Evolutionary conservation across 768 basidiomycete genomes (phyloP), one percentile per base, ranked within the genome.

Genomic region (Sarcodon aspratus): DNA sequence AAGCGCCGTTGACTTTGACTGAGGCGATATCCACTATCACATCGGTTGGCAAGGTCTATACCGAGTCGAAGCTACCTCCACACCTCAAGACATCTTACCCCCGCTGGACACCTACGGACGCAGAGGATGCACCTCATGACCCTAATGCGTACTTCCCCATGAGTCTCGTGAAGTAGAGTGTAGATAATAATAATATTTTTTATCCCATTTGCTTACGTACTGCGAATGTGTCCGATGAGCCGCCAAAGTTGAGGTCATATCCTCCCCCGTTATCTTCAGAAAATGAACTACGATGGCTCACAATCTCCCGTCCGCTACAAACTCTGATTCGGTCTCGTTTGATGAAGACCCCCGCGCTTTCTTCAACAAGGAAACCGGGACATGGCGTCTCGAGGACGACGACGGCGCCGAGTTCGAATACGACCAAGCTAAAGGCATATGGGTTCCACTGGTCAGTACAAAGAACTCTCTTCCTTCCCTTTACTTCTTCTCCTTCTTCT

Each of bases 371-470:
- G 71, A 73, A 37, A 69, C 79, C 5, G 76, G 76, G 46, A 84
- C 88, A 57, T 98, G 91, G 90, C 79, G 82, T 52, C 80, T 84
- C 60, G 95, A 99, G 63, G 79, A 90, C 58, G 86, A 88, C 44
- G 87, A 93, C 57, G 93, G 89, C 13, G 66, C 74, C n/a, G 94
- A 96, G 63, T 74, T 89, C 59, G 95, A 98, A 67, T 98, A 85
- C 69, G 88, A 92, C 61, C 64, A 74, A 33, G 60, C 64, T 9
- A 91, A 86, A 59, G 80, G 79, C 10, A 69, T 70, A 32, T 98
- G 95, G 95, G 65, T 92, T 21, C 83, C 87, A 37, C 63, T 93
- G 62, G 94, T 97, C 60, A 64, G 85, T 73, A 33, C 6, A 6
- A 7, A 5, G 21, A 42, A 8, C 40, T 15, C 15, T 49, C 9